phyloP scores from a whole-genome alignment of 2,329 filamentous ascomycete species.

The Helminthosporium solani region DNA sequence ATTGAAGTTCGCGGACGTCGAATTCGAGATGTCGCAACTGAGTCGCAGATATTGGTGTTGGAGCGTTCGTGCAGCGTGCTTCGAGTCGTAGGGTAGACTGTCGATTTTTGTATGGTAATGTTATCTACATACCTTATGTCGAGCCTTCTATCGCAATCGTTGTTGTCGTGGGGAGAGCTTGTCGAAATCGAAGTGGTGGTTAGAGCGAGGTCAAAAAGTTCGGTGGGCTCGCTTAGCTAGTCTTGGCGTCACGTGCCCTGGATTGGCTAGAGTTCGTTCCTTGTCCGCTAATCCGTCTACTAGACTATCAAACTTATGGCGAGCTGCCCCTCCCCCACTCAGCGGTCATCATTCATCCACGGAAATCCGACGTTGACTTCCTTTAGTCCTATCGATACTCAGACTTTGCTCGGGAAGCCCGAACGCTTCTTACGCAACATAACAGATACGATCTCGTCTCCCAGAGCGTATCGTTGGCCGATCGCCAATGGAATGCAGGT shows the following conservation, averaged over 20 bases:
- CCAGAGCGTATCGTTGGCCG: no score
- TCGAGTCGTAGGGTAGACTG: neutral
- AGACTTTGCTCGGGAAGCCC: no score
- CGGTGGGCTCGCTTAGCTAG: constrained; percentile 4
- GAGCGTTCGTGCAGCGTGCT: neutral
- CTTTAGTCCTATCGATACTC: no score
- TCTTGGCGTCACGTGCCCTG: constrained; percentile 1
- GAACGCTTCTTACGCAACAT: no score
- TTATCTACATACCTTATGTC: constrained; percentile 33
- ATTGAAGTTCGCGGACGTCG: neutral
- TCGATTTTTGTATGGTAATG: neutral
- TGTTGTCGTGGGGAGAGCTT: constrained; percentile 35
- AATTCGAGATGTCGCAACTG: neutral
- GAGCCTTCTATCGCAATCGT: constrained; percentile 40
- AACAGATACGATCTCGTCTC: no score
- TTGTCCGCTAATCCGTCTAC: no score
- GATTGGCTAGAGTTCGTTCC: no score
- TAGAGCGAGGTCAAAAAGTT: constrained; percentile 3
- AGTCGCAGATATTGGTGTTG: neutral
- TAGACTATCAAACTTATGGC: no score
- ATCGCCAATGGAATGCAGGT: neutral
- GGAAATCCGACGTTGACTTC: no score
- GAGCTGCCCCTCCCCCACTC: no score
- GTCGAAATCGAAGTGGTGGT: constrained; percentile 22
- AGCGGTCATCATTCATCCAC: no score